Percentiles rank a stretch among this genome's conserved stretches.
Conservation (phyloP, 176 grass and related monocot species). For the Musa schizocarpa region DNA sequence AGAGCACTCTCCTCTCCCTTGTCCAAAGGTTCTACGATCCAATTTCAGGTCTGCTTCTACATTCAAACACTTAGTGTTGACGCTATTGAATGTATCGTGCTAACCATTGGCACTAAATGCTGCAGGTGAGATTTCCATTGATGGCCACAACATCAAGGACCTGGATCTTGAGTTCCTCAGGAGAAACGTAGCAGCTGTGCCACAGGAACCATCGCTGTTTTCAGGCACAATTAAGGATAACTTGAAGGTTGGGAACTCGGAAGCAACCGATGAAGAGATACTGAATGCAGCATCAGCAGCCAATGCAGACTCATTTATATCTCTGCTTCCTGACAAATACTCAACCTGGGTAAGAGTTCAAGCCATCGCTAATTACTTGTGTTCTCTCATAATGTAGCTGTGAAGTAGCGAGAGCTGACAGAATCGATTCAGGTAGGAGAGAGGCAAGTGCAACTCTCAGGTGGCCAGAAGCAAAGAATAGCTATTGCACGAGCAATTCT, state of each 20-base stretch:
- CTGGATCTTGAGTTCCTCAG: slow-evolving; percentile 37
- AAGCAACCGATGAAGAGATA: slow-evolving; percentile 39
- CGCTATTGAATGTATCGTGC: too few species aligned
- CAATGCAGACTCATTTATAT: slow-evolving; percentile 42
- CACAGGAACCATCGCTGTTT: slow-evolving; percentile 43
- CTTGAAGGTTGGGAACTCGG: slow-evolving; percentile 39
- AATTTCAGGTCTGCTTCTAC: slow-evolving; percentile 13
- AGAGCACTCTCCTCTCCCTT: slow-evolving; percentile 41
- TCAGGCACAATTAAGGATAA: slow-evolving; percentile 44
- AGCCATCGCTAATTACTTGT: not conserved
- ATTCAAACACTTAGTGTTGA: not conserved
- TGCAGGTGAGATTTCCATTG: slow-evolving; percentile 39
- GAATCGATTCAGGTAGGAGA: slow-evolving; percentile 42
- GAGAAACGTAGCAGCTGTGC: slow-evolving; percentile 38
- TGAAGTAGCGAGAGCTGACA: not conserved
- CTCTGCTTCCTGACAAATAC: slow-evolving; percentile 36
- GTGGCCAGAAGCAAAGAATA: slow-evolving; percentile 61
- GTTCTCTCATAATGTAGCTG: not conserved
- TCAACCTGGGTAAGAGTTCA: slow-evolving; percentile 30
- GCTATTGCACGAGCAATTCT: slow-evolving; percentile 54
- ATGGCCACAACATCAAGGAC: slow-evolving; percentile 30
- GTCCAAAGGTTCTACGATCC: slow-evolving; percentile 52
- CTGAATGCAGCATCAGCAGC: slow-evolving; percentile 31
- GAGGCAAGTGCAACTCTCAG: slow-evolving; percentile 49
- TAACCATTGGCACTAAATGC: not conserved